A percentile compares a stretch with the other conserved stretches of the same genome.
Conservation (phyloP, 495 filamentous ascomycete species). For the Aspergillus asperescens region DNA sequence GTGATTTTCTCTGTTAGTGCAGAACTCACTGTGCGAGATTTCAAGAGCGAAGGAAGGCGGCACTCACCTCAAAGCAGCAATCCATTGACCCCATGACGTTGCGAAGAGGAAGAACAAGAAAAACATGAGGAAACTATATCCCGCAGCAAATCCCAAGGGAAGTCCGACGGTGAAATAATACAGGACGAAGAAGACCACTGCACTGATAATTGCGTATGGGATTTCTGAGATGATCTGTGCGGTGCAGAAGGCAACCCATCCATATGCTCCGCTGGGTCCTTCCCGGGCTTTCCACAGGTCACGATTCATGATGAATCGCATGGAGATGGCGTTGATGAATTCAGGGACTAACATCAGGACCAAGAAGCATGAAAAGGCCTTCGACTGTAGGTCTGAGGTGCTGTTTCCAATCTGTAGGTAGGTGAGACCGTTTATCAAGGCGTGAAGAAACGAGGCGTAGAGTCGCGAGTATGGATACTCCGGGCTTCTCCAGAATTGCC, state of each 20-base stretch:
- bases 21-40: too few relatives aligned
- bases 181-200: constrained; percentile 64
- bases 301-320: constrained; percentile 68
- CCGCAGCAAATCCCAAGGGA: constrained; percentile 53
- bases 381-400: constrained; percentile 63
- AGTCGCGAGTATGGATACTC: constrained; percentile 77
- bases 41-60: background rate
- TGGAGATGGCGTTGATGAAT: constrained; percentile 72
- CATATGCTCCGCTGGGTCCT: constrained; percentile 69
- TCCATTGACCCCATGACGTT: constrained; percentile 64
- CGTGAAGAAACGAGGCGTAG: constrained; percentile 70
- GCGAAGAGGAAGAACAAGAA: constrained; percentile 73
- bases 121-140: constrained; percentile 80
- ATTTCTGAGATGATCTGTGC: constrained; percentile 70
- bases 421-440: constrained; percentile 69
- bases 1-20: constrained; percentile 21
- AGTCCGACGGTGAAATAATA: constrained; percentile 70
- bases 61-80: constrained; percentile 58
- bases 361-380: constrained; percentile 78
- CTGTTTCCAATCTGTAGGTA: constrained; percentile 67
- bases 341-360: constrained; percentile 70
- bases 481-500: constrained; percentile 68
- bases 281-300: constrained; percentile 69
- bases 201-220: constrained; percentile 67
- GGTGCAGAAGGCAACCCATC: constrained; percentile 62